Base-by-base conservation (phyloP, 495 filamentous ascomycete genomes). In the Hyaloscypha bicolor region DNA sequence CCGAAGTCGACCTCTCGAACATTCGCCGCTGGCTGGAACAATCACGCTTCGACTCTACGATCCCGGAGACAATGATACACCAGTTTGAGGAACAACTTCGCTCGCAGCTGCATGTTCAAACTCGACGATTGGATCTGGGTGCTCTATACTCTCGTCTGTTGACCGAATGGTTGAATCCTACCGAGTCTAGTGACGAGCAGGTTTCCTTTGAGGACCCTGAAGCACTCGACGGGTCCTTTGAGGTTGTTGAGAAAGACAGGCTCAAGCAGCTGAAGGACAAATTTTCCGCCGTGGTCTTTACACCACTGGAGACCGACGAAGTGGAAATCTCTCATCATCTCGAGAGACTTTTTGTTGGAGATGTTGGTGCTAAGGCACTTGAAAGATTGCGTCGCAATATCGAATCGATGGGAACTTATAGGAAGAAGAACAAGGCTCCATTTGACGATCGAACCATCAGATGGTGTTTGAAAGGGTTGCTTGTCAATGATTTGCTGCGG, bases 241-340 rank as follows among this genome's bases (percentile, higher is more conserved):
- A 75, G 11, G 77, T 79, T 63, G 74, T 80, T 30, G 71, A 80
- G 32, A 79, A 81, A 57, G 78, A 85, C 63, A 79, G 80, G 53
- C 81, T 85, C 72, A 76, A 79, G 64, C 78, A 85, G 51, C 80
- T 85, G 32, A 76, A 79, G 6, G 75, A 79, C 58, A 77, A 78
- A 55, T 91, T 89, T 78, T 87, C 92, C 72, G 70, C 75, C 1
- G 76, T 84, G 52, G 89, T 86, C 25, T 91, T 93, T 69, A 77
- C 71, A 5, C 76, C 77, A 12, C 74, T 76, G 2, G 74, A 85
- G 22, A 83, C 85, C 2, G 77, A 87, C 61, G 74, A 78, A 9
- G 66, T 65, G 2, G 79, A 78, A 9, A 82, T 91, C 53, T 70
- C 75, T 4, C 62, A 69, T 11, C 89, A 87, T 60, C 80, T 92